Conservation (phyloP, 345 rosid species). For the Euphorbia pulcherrima region DNA sequence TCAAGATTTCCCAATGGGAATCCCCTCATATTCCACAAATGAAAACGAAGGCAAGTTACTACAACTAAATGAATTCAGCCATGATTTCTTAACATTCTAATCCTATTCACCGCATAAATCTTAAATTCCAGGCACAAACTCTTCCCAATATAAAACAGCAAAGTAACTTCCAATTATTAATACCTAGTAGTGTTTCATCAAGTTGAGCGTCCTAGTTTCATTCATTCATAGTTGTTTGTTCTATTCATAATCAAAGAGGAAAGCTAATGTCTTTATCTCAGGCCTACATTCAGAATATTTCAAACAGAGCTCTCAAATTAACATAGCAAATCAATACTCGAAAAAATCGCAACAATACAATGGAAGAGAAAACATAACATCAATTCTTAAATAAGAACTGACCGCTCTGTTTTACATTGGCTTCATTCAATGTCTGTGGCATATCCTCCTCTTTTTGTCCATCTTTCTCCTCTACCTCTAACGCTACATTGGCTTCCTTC, state of each 20-base stretch:
- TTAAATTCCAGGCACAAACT: background rate
- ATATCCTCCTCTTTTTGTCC: constrained; percentile 2
- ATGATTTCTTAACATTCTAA: background rate
- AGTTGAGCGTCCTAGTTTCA: background rate
- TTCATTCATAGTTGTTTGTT: no score
- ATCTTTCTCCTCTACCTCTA: constrained; percentile 1
- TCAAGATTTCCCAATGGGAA: background rate
- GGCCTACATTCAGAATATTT: background rate
- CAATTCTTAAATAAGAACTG: constrained; percentile 1
- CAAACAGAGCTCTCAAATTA: background rate
- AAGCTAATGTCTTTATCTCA: background rate
- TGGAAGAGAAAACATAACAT: background rate
- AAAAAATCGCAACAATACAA: background rate
- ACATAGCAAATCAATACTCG: background rate
- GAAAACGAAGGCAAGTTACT: background rate
- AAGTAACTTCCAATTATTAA: background rate
- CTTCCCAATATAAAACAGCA: background rate
- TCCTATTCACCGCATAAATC: background rate
- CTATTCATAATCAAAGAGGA: background rate
- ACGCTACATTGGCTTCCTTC: constrained; percentile 2
- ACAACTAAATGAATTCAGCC: background rate
- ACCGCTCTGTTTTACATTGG: constrained; percentile 10
- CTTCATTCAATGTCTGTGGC: background rate
- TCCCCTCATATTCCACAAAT: no score
- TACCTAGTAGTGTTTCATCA: background rate